Base-by-base conservation (phyloP, 2,329 filamentous ascomycete genomes). In the Phaeosphaeria sp. region DNA sequence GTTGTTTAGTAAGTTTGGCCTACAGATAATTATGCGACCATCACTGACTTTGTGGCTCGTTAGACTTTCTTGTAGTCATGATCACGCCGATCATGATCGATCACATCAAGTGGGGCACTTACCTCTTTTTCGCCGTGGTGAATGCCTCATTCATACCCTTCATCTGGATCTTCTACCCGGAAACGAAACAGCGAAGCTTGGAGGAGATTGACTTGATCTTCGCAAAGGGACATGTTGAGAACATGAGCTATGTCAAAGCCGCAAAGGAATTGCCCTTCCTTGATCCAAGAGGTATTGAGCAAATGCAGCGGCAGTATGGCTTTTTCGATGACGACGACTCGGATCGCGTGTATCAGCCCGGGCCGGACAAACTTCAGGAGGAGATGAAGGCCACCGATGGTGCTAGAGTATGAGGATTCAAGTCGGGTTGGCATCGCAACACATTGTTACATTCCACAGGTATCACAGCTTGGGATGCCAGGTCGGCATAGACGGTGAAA, bases 181-280 rank as follows among this genome's bases (percentile, higher is more conserved):
- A 86, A 62, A 86, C 83, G 0, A 77, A 73, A 25, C 80, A 80
- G 43, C 65, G 82, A 5, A 73, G 69, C 3, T 72, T 85, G 0
- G 83, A 84, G 56, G 81, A 85, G 54, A 82, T 84, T 23, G 82
- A 84, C 62, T 70, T 76, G 20, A 72, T 83, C 60, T 83, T 83
- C 42, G 74, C 74, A 0, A 72, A 72, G 47, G 74, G 69, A n/a
- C 51, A 56, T 36, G 1, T 80, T 27, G 87, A 89, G 73, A 83
- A 85, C 1, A 87, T 85, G 5, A 84, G 81, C 4, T 87, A 88
- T 59, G 85, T 89, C 53, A 79, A 79, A 61, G 86, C 86, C 5
- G 83, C 85, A 30, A 78, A 83, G 63, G 81, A 87, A 49, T 73
- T 89, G 55, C 86, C 86, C 0, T 79, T 81, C 59, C 76, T 88